Percentiles rank a stretch among this genome's conserved stretches.
Evolutionary conservation across 495 filamentous ascomycete genomes (phyloP).

Genomic region (Cryomyces minteri): DNA sequence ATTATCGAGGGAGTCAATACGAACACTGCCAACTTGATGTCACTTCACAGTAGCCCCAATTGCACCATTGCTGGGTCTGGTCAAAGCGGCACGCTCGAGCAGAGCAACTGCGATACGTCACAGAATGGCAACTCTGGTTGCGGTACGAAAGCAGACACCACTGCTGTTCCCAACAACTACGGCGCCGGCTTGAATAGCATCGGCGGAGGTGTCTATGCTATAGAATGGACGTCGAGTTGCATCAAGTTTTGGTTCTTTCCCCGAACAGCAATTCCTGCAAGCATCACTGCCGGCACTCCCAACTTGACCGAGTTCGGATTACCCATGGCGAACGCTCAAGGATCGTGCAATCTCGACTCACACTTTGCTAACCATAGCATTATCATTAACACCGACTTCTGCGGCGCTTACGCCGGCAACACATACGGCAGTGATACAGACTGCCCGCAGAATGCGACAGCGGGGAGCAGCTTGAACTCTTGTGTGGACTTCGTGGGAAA

Average conservation of each 20-base stretch:
- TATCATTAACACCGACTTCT: constrained; percentile 71
- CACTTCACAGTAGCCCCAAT: constrained; percentile 53
- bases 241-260: constrained; percentile 72
- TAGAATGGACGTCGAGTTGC: constrained; percentile 48
- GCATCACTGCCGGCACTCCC: constrained; percentile 37
- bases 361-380: constrained; percentile 58
- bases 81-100: constrained; percentile 27
- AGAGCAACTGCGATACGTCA: constrained; percentile 28
- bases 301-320: constrained; percentile 45
- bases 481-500: constrained; percentile 17
- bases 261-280: constrained; percentile 35
- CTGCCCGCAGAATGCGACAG: too few relatives aligned
- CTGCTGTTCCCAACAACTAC: constrained; percentile 21
- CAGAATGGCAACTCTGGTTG: constrained; percentile 3
- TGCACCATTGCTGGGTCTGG: constrained; percentile 37
- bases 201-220: constrained; percentile 56
- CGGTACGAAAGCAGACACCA: constrained; percentile 14
- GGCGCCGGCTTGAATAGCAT: constrained; percentile 51
- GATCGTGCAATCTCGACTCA: constrained; percentile 38
- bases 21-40: constrained; percentile 43
- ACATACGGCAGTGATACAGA: constrained; percentile 12
- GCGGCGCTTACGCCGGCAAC: constrained; percentile 74
- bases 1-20: constrained; percentile 77
- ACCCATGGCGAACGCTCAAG: constrained; percentile 46
- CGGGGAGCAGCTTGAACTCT: background rate